Evolutionary conservation across 306 rosid species (phyloP).

Genomic region (Castanea sativa): DNA sequence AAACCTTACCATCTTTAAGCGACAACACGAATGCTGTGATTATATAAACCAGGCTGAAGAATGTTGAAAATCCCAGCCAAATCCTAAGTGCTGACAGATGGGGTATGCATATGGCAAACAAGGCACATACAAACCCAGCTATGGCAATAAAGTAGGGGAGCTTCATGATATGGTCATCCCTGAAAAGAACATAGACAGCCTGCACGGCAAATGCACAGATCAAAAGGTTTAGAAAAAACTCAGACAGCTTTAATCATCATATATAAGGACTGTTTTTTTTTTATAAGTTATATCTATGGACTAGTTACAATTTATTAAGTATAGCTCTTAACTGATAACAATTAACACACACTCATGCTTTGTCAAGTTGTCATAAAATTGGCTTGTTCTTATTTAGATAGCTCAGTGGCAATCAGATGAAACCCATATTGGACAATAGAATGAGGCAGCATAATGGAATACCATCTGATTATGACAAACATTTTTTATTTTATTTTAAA

Average conservation of each 20-base stretch:
- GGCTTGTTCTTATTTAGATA: neutral
- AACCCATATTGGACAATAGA: neutral
- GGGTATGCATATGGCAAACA: constrained; percentile 86
- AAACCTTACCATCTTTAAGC: constrained; percentile 66
- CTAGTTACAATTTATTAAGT: neutral
- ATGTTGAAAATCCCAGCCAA: constrained; percentile 90
- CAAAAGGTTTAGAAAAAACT: neutral
- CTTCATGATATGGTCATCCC: constrained; percentile 60
- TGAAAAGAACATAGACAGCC: constrained; percentile 75
- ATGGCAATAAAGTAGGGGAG: constrained; percentile 80
- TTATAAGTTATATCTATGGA: neutral
- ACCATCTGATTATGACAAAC: neutral
- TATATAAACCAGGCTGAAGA: constrained; percentile 70
- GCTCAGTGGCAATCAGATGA: neutral
- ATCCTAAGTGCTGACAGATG: constrained; percentile 88
- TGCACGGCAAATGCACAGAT: constrained; percentile 30
- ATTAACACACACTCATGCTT: neutral
- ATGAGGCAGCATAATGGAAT: neutral
- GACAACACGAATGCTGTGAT: constrained; percentile 57
- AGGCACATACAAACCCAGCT: constrained; percentile 74
- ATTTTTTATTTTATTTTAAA: neutral
- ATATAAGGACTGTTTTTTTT: neutral
- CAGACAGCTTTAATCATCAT: neutral
- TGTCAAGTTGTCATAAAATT: neutral
- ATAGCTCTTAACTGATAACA: neutral